phyloP scores from a whole-genome alignment of 106 monocot genomes.

The Platanthera guangdongensis region DNA sequence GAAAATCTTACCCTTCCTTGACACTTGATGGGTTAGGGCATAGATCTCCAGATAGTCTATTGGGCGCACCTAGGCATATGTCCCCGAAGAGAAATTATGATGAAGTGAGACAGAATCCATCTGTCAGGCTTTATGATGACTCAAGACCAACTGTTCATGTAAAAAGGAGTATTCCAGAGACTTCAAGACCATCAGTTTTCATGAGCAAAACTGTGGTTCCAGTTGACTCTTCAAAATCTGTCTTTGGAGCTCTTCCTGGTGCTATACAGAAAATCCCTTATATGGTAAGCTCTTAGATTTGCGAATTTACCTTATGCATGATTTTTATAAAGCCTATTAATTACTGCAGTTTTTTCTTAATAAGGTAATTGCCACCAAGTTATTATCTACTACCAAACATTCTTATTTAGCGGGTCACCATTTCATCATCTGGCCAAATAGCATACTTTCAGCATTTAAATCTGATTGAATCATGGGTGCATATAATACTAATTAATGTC shows the following conservation, averaged over 20 bases:
- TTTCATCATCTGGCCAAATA: background rate
- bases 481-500: background rate
- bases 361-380: background rate
- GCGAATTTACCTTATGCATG: background rate
- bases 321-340: background rate
- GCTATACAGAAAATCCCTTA: slow-evolving; percentile 29
- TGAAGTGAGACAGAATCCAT: slow-evolving; percentile 19
- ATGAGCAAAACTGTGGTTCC: slow-evolving; percentile 24
- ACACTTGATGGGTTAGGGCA: slow-evolving; percentile 26
- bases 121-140: slow-evolving; percentile 34
- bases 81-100: slow-evolving; percentile 38
- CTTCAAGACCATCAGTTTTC: slow-evolving; percentile 31
- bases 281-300: slow-evolving; percentile 21
- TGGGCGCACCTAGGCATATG: slow-evolving; percentile 32
- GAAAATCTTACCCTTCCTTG: slow-evolving; percentile 36
- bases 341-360: background rate
- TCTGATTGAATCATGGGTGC: background rate
- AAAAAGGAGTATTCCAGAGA: slow-evolving; percentile 26
- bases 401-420: background rate
- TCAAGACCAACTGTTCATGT: slow-evolving; percentile 20
- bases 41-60: slow-evolving; percentile 57
- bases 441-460: background rate
- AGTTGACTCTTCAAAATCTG: slow-evolving; percentile 29
- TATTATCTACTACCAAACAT: background rate
- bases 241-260: slow-evolving; percentile 24